Conservation (phyloP, 148 eudicot species). For the Amaranthus hypochondriacus region DNA sequence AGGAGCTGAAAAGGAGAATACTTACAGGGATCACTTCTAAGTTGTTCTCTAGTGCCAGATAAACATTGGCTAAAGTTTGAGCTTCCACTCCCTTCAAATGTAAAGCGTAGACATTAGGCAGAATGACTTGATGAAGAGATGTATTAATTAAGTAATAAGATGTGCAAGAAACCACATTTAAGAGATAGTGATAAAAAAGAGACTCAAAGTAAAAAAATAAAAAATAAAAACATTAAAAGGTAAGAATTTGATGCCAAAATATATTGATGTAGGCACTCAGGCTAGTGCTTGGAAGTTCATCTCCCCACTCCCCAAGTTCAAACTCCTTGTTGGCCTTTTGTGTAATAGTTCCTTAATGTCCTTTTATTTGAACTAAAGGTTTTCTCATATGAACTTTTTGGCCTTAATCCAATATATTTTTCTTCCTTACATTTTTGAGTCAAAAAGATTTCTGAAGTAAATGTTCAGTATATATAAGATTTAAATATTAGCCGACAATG, state of each 20-base stretch:
- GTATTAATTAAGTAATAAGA: not conserved
- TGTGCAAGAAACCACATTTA: not conserved
- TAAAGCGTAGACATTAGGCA: not conserved
- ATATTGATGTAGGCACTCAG: not conserved
- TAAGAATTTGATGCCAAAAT: no score
- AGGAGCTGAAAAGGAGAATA: constrained; percentile 1
- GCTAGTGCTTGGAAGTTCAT: not conserved
- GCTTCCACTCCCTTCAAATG: constrained; percentile 93
- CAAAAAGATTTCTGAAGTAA: no score
- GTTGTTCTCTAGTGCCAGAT: constrained; percentile 92
- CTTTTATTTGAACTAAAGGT: no score
- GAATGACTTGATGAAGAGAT: not conserved
- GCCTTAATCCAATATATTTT: no score
- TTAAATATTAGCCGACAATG: no score
- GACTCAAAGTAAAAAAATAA: not conserved
- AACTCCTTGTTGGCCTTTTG: not conserved
- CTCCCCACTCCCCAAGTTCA: not conserved
- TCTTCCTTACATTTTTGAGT: no score
- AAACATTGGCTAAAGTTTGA: constrained; percentile 94
- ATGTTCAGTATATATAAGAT: no score
- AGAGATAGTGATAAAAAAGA: not conserved
- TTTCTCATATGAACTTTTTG: no score
- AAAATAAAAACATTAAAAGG: not conserved
- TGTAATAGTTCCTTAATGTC: not conserved
- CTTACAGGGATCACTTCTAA: constrained; percentile 94